phyloP scores from a whole-genome alignment of 2,329 filamentous ascomycete species.

The Myriosclerotinia scirpicola region DNA sequence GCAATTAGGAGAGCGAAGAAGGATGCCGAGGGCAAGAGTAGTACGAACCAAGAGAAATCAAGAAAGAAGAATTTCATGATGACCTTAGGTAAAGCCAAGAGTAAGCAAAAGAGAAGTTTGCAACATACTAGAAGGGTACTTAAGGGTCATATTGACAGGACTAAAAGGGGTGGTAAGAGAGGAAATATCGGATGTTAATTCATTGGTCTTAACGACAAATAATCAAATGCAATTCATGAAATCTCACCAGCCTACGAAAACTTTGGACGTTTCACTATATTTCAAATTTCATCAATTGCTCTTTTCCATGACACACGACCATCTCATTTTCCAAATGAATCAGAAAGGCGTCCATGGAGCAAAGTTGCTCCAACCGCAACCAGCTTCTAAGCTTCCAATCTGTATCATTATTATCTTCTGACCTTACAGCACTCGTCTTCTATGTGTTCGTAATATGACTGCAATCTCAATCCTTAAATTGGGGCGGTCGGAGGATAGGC shows the following conservation, averaged over 20 bases:
- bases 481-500: too few species aligned
- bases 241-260: neutral
- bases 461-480: neutral
- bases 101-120: constrained; percentile 92
- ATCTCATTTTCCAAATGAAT: too few species aligned
- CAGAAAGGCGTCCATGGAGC: too few species aligned
- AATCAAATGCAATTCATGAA: constrained; percentile 9
- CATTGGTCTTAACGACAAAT: constrained; percentile 3
- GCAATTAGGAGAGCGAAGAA: constrained; percentile 86
- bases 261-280: too few species aligned
- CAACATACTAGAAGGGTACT: constrained; percentile 80
- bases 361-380: neutral
- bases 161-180: constrained; percentile 79
- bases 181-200: constrained; percentile 56
- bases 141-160: constrained; percentile 76
- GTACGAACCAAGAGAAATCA: constrained; percentile 95
- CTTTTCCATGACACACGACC: too few species aligned
- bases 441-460: neutral
- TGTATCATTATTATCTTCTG: neutral
- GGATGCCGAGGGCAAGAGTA: constrained; percentile 86
- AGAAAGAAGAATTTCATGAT: constrained; percentile 98
- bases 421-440: neutral
- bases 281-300: too few species aligned
- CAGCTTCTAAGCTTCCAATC: neutral
- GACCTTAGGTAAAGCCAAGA: constrained; percentile 94